Conservation (phyloP, 2,329 filamentous ascomycete genomes). For the Zymoseptoria tritici region DNA sequence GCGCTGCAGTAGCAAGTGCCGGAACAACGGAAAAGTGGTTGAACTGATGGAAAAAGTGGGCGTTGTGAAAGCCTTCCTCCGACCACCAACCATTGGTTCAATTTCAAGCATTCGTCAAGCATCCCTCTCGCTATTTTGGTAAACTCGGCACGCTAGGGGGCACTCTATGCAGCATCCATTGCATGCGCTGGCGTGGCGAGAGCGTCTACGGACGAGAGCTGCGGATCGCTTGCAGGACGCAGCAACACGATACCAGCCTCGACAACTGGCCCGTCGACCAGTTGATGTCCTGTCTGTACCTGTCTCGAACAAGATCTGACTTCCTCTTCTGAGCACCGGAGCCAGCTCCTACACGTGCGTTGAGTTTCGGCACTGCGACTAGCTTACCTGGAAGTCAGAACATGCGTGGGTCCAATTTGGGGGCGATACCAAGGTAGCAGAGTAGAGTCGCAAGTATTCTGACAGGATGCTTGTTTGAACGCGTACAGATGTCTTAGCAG, state of each 20-base stretch:
- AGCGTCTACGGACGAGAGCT: not conserved
- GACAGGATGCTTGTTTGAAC: not conserved
- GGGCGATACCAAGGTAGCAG: not conserved
- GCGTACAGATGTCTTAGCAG: not conserved
- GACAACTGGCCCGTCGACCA: not conserved
- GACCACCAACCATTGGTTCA: not conserved
- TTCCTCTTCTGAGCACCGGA: not conserved
- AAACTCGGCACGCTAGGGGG: not conserved
- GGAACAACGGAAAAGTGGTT: not conserved
- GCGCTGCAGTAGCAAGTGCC: not conserved
- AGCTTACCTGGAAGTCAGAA: not conserved
- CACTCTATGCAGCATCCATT: not conserved
- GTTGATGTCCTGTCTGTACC: not conserved
- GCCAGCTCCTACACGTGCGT: not conserved
- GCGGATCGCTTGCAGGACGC: not conserved
- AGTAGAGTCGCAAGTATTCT: too few relatives aligned
- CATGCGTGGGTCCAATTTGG: too few relatives aligned
- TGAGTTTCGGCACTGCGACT: not conserved
- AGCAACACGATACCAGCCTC: not conserved
- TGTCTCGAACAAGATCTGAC: not conserved
- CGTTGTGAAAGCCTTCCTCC: not conserved
- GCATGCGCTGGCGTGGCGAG: not conserved
- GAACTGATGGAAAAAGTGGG: not conserved
- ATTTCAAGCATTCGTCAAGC: not conserved
- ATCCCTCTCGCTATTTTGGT: not conserved